phyloP scores from a whole-genome alignment of 306 rosid species.

The Dryas alaskensis region DNA sequence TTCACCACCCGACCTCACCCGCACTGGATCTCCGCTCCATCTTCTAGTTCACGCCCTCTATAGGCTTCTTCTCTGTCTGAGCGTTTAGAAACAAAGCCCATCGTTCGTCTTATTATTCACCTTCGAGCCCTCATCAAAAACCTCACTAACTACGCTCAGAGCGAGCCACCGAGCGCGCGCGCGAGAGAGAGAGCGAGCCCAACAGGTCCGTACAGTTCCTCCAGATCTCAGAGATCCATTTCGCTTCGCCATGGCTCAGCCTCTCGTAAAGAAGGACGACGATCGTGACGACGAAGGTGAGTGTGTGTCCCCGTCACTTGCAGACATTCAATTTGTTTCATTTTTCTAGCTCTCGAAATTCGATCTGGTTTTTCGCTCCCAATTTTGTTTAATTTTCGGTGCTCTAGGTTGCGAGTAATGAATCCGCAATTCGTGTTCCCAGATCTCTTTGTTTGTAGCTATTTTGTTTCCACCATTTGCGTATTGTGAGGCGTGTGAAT shows the following conservation, averaged over 20 bases:
- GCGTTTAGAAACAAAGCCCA: constrained; percentile 1
- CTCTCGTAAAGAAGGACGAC: constrained; percentile 95
- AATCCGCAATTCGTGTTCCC: constrained; percentile 34
- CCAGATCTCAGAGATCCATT: constrained; percentile 50
- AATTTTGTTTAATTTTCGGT: constrained; percentile 16
- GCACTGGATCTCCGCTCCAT: neutral
- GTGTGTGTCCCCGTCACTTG: constrained; percentile 5
- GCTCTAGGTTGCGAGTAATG: constrained; percentile 11
- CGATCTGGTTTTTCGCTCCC: constrained; percentile 24
- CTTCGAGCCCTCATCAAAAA: constrained; percentile 18
- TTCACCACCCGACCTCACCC: neutral
- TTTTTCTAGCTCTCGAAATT: constrained; percentile 16
- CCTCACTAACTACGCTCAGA: constrained; percentile 7
- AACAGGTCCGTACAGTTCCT: constrained; percentile 10
- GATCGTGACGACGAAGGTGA: constrained; percentile 98
- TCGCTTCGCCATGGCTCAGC: constrained; percentile 77
- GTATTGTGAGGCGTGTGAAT: constrained; percentile 9
- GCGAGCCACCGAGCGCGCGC: neutral
- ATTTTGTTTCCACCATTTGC: neutral
- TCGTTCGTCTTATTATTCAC: neutral
- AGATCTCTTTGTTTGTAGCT: constrained; percentile 53
- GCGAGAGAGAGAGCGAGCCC: constrained; percentile 7
- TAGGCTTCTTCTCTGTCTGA: neutral
- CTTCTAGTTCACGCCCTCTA: constrained; percentile 7
- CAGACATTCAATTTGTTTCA: neutral